Percentiles rank a stretch among this genome's conserved stretches.
Conservation (phyloP, 2,329 filamentous ascomycete species). For the Diaporthe humulicola region DNA sequence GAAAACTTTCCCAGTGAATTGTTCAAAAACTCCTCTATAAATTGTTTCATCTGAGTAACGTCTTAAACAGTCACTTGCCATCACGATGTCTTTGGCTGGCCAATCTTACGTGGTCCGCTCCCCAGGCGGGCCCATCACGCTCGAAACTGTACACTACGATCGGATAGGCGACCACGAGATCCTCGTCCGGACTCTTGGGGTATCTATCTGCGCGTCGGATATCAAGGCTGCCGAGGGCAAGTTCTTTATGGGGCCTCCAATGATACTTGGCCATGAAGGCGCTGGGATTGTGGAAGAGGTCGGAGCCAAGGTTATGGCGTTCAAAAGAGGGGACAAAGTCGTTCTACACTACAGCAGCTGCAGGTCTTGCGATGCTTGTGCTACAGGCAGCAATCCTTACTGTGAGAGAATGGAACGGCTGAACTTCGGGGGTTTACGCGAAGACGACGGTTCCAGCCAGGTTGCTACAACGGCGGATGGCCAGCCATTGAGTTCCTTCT, state of each 20-base stretch:
- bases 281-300: constrained; percentile 41
- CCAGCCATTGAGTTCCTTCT: constrained; percentile 5
- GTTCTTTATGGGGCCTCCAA: constrained; percentile 34
- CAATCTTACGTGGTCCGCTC: constrained; percentile 34
- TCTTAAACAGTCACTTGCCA: not conserved
- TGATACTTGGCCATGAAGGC: constrained; percentile 41
- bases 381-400: constrained; percentile 15
- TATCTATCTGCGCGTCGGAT: constrained; percentile 35
- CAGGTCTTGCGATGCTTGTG: constrained; percentile 27
- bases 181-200: constrained; percentile 27
- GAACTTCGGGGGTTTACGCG: constrained; percentile 28
- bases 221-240: constrained; percentile 33
- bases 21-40: not conserved
- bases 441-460: constrained; percentile 9
- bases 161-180: constrained; percentile 25
- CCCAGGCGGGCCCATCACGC: constrained; percentile 3
- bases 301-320: constrained; percentile 38
- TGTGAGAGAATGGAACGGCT: constrained; percentile 24
- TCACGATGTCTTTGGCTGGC: constrained; percentile 19
- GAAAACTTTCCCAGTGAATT: not conserved
- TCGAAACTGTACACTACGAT: constrained; percentile 31
- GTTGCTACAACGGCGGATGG: constrained; percentile 15
- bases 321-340: constrained; percentile 42
- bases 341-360: constrained; percentile 36
- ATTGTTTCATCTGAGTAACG: not conserved